phyloP scores from a whole-genome alignment of 768 basidiomycete species.

The Gymnopilus dilepis region DNA sequence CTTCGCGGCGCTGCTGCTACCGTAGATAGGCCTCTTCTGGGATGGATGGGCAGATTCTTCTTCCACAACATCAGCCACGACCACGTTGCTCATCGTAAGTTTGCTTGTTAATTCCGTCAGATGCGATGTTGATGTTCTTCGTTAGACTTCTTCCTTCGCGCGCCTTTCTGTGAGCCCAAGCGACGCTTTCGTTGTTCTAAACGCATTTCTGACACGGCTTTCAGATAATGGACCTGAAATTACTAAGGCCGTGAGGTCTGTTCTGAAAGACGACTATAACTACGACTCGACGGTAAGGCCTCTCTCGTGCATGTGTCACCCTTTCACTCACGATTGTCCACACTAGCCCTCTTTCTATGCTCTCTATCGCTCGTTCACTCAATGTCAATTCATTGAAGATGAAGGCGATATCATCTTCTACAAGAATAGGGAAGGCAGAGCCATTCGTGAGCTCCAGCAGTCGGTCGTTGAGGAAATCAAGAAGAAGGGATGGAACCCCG shows the following conservation, averaged over 20 bases:
- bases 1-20: slow-evolving; percentile 61
- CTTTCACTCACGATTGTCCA: too few species aligned
- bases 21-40: slow-evolving; percentile 60
- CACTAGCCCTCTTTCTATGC: slow-evolving; percentile 51
- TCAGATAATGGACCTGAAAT: slow-evolving; percentile 61
- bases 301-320: not conserved
- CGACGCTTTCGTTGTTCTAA: slow-evolving; percentile 30
- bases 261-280: slow-evolving; percentile 59
- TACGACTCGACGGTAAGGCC: slow-evolving; percentile 54
- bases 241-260: slow-evolving; percentile 48
- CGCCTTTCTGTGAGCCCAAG: slow-evolving; percentile 53
- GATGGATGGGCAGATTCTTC: slow-evolving; percentile 64
- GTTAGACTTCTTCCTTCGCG: slow-evolving; percentile 51
- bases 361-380: slow-evolving; percentile 59
- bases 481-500: slow-evolving; percentile 25
- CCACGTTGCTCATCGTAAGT: slow-evolving; percentile 50
- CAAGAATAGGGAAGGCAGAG: slow-evolving; percentile 51
- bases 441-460: slow-evolving; percentile 35
- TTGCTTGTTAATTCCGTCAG: not conserved
- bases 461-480: slow-evolving; percentile 21
- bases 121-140: not conserved
- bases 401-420: slow-evolving; percentile 60
- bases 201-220: not conserved
- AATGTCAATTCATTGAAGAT: slow-evolving; percentile 61
- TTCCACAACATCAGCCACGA: slow-evolving; percentile 60